phyloP scores from a whole-genome alignment of 2,329 filamentous ascomycete genomes.

The Claviceps monticola region DNA sequence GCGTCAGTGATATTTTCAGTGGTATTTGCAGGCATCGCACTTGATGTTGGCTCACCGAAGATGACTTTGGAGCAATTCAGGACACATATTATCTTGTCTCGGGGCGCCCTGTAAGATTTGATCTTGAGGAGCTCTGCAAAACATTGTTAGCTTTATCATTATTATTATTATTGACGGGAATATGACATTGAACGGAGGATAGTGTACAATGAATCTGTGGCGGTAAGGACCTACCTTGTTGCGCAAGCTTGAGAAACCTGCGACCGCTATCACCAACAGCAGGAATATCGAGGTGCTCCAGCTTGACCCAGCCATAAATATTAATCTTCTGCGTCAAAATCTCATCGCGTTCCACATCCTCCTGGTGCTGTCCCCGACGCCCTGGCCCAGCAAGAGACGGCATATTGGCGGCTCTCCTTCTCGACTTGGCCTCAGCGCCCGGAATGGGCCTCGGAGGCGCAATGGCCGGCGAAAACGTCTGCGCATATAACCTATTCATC shows the following conservation, averaged over 20 bases:
- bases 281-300: slow-evolving; percentile 87
- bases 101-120: slow-evolving; percentile 87
- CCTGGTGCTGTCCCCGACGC: slow-evolving; percentile 88
- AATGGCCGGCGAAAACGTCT: slow-evolving; percentile 94
- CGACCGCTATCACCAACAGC: slow-evolving; percentile 72
- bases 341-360: slow-evolving; percentile 92
- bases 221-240: slow-evolving; percentile 48
- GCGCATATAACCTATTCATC: slow-evolving; percentile 91
- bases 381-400: slow-evolving; percentile 53
- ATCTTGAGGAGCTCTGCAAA: slow-evolving; percentile 77
- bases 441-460: slow-evolving; percentile 62
- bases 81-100: slow-evolving; percentile 97
- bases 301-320: slow-evolving; percentile 89
- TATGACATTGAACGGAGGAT: neutral
- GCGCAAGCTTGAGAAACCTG: slow-evolving; percentile 76
- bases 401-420: slow-evolving; percentile 53
- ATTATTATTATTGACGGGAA: neutral
- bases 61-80: slow-evolving; percentile 99
- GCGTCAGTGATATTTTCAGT: neutral
- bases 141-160: neutral
- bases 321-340: slow-evolving; percentile 92
- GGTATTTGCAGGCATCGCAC: no score
- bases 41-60: slow-evolving; percentile 49
- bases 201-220: neutral
- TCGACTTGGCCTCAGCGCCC: slow-evolving; percentile 52